Conservation (phyloP, 805 yeast genomes). For the Lachancea meyersii region DNA sequence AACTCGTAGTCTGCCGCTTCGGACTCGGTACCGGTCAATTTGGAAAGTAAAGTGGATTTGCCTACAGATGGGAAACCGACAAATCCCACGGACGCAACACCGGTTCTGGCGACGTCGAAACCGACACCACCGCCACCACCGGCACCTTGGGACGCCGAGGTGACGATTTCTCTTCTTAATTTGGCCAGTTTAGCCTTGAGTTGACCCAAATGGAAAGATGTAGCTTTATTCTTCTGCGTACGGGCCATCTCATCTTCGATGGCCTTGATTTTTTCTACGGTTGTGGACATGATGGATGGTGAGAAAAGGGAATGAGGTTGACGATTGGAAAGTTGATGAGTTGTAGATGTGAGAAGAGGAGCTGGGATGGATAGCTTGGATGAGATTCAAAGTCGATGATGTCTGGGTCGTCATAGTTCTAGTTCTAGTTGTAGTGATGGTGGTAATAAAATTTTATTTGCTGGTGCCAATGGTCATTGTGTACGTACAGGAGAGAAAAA, state of each 20-base stretch:
- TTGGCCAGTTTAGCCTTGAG: conserved; percentile 94
- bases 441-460: too few species aligned
- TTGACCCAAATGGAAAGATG: conserved; percentile 95
- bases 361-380: too few species aligned
- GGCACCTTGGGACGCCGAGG: conserved; percentile 59
- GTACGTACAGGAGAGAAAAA: too few species aligned
- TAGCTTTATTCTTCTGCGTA: conserved; percentile 97
- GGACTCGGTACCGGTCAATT: conserved; percentile 90
- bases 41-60: conserved; percentile 75
- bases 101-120: conserved; percentile 97
- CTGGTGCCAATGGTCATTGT: too few species aligned
- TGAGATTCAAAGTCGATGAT: too few species aligned
- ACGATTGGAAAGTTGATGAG: not conserved
- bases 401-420: too few species aligned
- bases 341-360: too few species aligned
- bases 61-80: conserved; percentile 97
- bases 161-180: conserved; percentile 82
- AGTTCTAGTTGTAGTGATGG: too few species aligned
- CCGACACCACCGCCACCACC: conserved; percentile 98
- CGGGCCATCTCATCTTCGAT: conserved; percentile 97
- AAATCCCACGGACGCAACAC: conserved; percentile 95
- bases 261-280: conserved; percentile 70
- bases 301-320: not conserved
- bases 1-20: conserved; percentile 98
- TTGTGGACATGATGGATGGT: conserved; percentile 48